Evolutionary conservation across 2,329 filamentous ascomycete species (phyloP), one percentile per base, ranked within the genome.

Genomic region (Colletotrichum ledebouriae): DNA sequence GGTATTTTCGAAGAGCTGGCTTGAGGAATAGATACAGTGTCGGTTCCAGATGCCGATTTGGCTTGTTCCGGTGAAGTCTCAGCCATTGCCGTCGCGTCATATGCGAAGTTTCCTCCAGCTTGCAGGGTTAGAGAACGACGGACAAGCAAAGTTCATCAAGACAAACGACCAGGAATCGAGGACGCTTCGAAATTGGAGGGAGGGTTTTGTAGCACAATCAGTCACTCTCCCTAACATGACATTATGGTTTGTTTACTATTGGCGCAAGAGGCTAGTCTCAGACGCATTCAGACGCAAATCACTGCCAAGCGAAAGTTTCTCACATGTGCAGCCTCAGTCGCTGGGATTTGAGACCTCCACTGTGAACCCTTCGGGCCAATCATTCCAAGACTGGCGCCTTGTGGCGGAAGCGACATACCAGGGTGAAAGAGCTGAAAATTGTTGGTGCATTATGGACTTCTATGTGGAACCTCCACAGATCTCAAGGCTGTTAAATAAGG

Each of bases 121-220:
- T 2, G 6, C 11, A 11, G 34, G 34, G 34, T 6, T 37, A 37
- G 34, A 37, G 34, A 6, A 37, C 11, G 17, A 17, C 11, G 34
- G 3, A 37, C 34, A 37, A 6, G 34, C 34, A 37, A 11, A 37
- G 6, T 3, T 37, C 34, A 37, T 37, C 34, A 37, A 37, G 11
- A 37, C 34, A 17, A 17, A 11, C 34, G 34, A 11, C 6, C 34
- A 37, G 29, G 5, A 13, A 12, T 20, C 17, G 17, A 17, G 17
- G 17, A 17, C 17, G 17, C 17, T 17, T 17, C 17, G 9, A 4
- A n/a, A 5, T 9, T 29, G 42, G 41, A 22, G 20, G 33, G 39
- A 6, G 41, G 41, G 29, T 22, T 47, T 59, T 59, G 41, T 59
- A 59, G 13, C 17, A 22, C 56, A 17, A 34, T 17, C 17, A 17